Evolutionary conservation across 202 grass and related monocot genomes (phyloP).

Genomic region (Carex arenaria): DNA sequence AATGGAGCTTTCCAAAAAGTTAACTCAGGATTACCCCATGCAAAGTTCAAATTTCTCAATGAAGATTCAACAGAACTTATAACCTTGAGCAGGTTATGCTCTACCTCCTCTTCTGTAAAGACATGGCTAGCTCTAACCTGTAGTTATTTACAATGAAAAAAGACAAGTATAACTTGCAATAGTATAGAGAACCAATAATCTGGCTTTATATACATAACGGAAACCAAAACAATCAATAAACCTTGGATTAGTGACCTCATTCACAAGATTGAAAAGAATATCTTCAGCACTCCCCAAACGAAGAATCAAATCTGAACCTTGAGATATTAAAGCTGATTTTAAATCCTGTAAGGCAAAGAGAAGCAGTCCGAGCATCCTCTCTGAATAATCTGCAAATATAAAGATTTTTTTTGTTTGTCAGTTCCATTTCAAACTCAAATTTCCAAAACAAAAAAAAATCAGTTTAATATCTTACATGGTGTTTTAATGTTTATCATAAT

Average conservation of each 20-base stretch:
- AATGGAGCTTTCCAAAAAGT: conserved; percentile 66
- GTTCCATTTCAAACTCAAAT: not conserved
- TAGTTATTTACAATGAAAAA: conserved; percentile 35
- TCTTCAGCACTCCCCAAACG: conserved; percentile 71
- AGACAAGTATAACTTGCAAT: not conserved
- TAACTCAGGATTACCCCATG: conserved; percentile 56
- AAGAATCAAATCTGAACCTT: conserved; percentile 83
- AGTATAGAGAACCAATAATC: not conserved
- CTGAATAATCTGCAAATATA: conserved; percentile 63
- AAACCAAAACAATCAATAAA: conserved; percentile 38
- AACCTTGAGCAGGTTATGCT: conserved; percentile 43
- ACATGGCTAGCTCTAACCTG: conserved; percentile 76
- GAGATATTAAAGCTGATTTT: conserved; percentile 53
- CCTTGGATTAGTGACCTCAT: conserved; percentile 73
- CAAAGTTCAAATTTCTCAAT: conserved; percentile 46
- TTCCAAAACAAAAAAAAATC: not conserved
- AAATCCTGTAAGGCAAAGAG: conserved; percentile 84
- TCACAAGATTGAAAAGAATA: conserved; percentile 67
- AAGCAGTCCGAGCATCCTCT: conserved; percentile 67
- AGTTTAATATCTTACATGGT: not conserved
- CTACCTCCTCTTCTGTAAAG: conserved; percentile 87
- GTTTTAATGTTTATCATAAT: not conserved
- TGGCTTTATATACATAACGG: not conserved
- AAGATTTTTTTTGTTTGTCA: not conserved
- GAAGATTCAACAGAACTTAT: conserved; percentile 67